Evolutionary conservation across 441 rosid species (phyloP), one percentile per base, ranked within the genome.

Genomic region (Corymbia calophylla): DNA sequence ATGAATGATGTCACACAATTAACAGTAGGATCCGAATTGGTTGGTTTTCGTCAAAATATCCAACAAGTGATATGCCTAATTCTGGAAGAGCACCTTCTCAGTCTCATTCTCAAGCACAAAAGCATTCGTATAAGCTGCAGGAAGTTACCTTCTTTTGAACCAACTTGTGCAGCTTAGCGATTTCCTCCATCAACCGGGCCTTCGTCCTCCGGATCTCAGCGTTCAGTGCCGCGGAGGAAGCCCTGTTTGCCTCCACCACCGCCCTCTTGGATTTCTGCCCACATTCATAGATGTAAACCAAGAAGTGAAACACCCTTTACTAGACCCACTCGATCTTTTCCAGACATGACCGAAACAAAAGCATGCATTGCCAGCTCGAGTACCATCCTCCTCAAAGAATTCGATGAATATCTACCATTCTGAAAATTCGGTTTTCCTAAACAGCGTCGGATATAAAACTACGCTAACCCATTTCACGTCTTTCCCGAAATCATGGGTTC

Each of bases 121-220:
- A 70, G 18, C 21, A 87, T 87, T 44, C 84, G 68, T 23, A 60
- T 23, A 49, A 87, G 35, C 53, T 9, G n/a, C 87, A 48, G 44
- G 53, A 27, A 87, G n/a, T 29, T 64, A 95, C 98, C 96, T 94
- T 94, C 88, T 93, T 94, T 58, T 90, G 91, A 27, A 94, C 94
- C 55, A 95, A 91, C 90, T 94, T 96, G 86, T 92, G 93, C 25
- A 96, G 93, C 91, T 94, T 95, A 58, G 94, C 95, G 87, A 93
- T 90, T 88, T 95, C 96, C 87, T 94, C 96, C 88, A 91, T 91
- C 87, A 94, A 89, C 44, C 95, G 92, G 21, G 95, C 95, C 89
- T 94, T 96, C 31, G 94, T 90, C 55, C 95, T 92, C 89, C 97
- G 94, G 92, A 95, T 90, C 94, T 96, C 97, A 35, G 97, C 97